A percentile compares a stretch with the other conserved stretches of the same genome.
Conservation (phyloP, 2,329 filamentous ascomycete species). For the Camillea tinctor region DNA sequence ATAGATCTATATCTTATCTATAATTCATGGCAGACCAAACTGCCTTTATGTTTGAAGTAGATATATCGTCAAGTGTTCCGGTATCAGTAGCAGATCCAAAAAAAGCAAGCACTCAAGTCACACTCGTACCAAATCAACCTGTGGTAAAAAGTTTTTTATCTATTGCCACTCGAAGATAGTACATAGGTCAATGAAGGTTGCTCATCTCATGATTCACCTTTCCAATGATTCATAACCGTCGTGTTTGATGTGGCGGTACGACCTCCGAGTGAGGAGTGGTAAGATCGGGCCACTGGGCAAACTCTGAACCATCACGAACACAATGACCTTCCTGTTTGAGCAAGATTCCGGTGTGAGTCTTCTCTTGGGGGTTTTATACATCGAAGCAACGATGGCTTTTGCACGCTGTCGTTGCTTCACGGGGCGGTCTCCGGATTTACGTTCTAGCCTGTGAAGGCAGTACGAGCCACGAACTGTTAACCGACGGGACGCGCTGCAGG, state of each 20-base stretch:
- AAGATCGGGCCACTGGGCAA: constrained; percentile 10
- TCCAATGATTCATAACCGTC: not conserved
- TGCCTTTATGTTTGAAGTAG: not conserved
- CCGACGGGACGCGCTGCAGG: not conserved
- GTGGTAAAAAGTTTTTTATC: not conserved
- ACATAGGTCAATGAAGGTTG: not conserved
- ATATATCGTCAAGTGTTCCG: not conserved
- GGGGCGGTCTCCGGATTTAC: not conserved
- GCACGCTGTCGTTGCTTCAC: not conserved
- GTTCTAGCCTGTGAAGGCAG: not conserved
- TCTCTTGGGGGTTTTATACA: not conserved
- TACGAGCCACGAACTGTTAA: not conserved
- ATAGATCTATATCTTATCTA: not conserved
- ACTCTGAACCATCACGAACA: constrained; percentile 4
- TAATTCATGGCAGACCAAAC: not conserved
- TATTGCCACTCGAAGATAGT: not conserved
- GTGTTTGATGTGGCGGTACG: not conserved
- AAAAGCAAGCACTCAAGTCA: not conserved
- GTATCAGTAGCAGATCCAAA: not conserved
- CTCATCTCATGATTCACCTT: not conserved
- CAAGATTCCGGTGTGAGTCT: not conserved
- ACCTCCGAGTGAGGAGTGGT: not conserved
- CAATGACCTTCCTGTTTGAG: constrained; percentile 26
- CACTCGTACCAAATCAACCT: not conserved
- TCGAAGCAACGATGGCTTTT: not conserved